Evolutionary conservation across 345 rosid genomes (phyloP).

Genomic region (Corchorus capsularis): DNA sequence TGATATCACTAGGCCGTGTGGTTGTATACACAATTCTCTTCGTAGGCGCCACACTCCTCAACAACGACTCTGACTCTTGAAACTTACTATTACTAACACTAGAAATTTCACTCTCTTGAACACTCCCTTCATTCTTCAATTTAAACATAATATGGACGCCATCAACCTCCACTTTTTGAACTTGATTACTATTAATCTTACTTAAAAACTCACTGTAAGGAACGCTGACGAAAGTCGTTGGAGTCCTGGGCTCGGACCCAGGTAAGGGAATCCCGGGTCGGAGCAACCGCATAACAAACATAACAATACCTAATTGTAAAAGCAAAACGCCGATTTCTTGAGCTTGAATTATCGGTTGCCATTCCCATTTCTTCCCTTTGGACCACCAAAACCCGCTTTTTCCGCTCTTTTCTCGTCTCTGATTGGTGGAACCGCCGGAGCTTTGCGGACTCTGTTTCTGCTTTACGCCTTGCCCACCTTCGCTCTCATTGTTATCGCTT

Average conservation of each 20-base stretch:
- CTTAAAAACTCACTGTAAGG: constrained; percentile 90
- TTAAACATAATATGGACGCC: constrained; percentile 86
- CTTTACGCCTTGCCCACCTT: constrained; percentile 31
- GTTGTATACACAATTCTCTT: constrained; percentile 76
- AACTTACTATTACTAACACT: constrained; percentile 32
- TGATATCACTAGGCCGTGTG: constrained; percentile 75
- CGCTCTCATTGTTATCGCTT: constrained; percentile 45
- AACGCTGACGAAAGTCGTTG: constrained; percentile 60
- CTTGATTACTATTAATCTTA: constrained; percentile 63
- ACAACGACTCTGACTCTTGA: constrained; percentile 61
- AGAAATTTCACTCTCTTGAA: constrained; percentile 44
- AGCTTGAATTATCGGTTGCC: constrained; percentile 83
- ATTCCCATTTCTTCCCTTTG: constrained; percentile 61
- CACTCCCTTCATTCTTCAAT: constrained; percentile 55
- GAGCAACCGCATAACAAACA: constrained; percentile 82
- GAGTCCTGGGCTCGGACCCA: constrained; percentile 77
- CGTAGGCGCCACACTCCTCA: constrained; percentile 62
- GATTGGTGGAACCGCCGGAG: constrained; percentile 46
- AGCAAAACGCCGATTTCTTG: constrained; percentile 80
- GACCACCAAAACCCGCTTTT: constrained; percentile 68
- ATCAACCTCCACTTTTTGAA: constrained; percentile 88
- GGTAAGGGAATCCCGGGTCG: constrained; percentile 87
- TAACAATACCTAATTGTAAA: constrained; percentile 71
- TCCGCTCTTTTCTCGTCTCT: constrained; percentile 55
- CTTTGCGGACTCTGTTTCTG: constrained; percentile 29